Base-by-base conservation (phyloP, 345 rosid species). In the Pistacia atlantica region DNA sequence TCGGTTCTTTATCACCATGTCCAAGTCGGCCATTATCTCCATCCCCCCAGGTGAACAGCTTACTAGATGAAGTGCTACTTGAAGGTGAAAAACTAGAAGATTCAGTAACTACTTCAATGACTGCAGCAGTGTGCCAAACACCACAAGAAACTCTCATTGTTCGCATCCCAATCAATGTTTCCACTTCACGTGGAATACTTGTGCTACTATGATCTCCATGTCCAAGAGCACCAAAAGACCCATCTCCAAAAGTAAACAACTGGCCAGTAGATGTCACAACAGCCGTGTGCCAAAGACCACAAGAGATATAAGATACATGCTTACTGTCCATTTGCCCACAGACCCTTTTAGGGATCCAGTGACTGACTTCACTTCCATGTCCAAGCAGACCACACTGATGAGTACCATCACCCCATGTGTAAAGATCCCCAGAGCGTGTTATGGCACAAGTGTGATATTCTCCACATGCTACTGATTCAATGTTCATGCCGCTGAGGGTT, bases 211-310 rank as follows among this genome's bases (percentile, higher is more conserved):
- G 86, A 84, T 95, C 91, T 74, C 98, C 97, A 84, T 91, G 97
- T 28, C 97, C 98, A 4, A 95, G 81, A 72, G 92, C 92, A 77
- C 97, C 98, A 77, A 95, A 93, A 49, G 91, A 86, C 75, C 98
- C 98, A 81, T 95, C 98, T 76, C 98, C 98, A 82, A 95, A 93
- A 72, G 97, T 95, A 80, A 93, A 95, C 80, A 95, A 84, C 77
- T 84, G 90, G 12, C 97, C 94, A 31, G 84, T 74, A 73, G 92
- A 90, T 76, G 92, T 84, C 78, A 94, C 90, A 48, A 77, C 88
- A 73, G 95, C 91, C 65, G 97, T 92, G 88, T 94, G 98, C 95
- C 97, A 95, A 9, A 89, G 89, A 73, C 98, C 97, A 68, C 97
- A 95, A 69, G 97, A 89, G 17, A 95, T 65, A 69, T 75, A 61